These are phyloP conservation scores for Phytophthora pinifolia DNA, from an alignment of 352 stramenopile species.

Conservation along the genomic window DNA sequence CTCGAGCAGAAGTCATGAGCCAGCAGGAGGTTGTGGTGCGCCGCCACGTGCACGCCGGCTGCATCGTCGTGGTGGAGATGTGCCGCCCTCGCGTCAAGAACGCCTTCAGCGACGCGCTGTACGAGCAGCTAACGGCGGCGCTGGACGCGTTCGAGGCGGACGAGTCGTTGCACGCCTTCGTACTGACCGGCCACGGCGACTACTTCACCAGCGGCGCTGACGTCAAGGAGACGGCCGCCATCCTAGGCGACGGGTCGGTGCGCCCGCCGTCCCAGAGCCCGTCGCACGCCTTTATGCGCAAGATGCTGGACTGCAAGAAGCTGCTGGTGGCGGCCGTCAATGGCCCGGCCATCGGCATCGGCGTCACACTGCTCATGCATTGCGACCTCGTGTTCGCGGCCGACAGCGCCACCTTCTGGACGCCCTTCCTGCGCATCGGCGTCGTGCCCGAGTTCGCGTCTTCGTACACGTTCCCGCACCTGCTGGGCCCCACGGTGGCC, in stretches of 20 bases:
- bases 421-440: constrained; percentile 81
- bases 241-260: constrained; percentile 28
- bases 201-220: constrained; percentile 93
- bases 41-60: constrained; percentile 44
- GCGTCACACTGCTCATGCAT: constrained; percentile 73
- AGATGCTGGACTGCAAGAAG: constrained; percentile 77
- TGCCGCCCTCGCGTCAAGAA: constrained; percentile 84
- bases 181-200: constrained; percentile 89
- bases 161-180: constrained; percentile 68
- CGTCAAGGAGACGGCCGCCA: constrained; percentile 45
- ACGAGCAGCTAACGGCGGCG: constrained; percentile 77
- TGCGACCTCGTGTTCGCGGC: constrained; percentile 70
- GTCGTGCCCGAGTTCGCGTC: constrained; percentile 87
- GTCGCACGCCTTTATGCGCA: constrained; percentile 66
- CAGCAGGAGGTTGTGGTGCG: constrained; percentile 36
- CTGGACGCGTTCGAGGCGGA: constrained; percentile 71
- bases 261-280: constrained; percentile 50
- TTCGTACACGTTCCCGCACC: constrained; percentile 71
- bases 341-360: constrained; percentile 76
- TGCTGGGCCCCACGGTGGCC: constrained; percentile 57
- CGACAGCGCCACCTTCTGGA: constrained; percentile 72
- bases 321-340: constrained; percentile 80
- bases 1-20: neutral
- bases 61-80: constrained; percentile 78
- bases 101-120: constrained; percentile 88